Evolutionary conservation across 2,329 filamentous ascomycete genomes (phyloP), one percentile per base, ranked within the genome.

Genomic region (Epichloe sp.): DNA sequence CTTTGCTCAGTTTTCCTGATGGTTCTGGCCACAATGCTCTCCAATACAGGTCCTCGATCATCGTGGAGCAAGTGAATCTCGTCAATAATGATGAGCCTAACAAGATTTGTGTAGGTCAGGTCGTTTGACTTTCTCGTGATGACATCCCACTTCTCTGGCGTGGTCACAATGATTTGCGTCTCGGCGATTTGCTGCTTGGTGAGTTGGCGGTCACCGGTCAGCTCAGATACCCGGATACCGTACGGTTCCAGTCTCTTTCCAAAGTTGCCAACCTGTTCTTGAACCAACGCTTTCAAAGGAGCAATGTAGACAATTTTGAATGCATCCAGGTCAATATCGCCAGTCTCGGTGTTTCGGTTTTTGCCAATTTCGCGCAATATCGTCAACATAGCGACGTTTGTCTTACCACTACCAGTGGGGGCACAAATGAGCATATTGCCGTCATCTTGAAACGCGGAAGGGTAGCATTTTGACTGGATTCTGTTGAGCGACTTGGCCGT

Each of bases 291-390:
- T 66, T 98, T 98, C 53, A 98, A 68, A 0, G 93, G 93, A 34
- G 93, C 93, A 62, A 98, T 96, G 65, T 95, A 98, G 42, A 98
- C 85, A 60, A 98, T 96, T 71, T 98, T 98, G 75, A 98, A 98
- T 43, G 90, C 83, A 62, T 98, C 93, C 8, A 98, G 74, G 66
- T 95, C 88, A 56, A 98, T 93, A 54, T 94, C 86, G n/a, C 93
- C 93, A 1, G 88, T 95, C 55, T 85, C 75, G 0, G 86, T 80
- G 61, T 98, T 85, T 52, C 91, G 81, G 64, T 98, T 85, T 85
- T 97, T 98, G 54, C 93, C 93, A 63, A 98, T 89, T 66, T 98
- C 94, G 55, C 91, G 87, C 40, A 98, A 77, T 63, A 98, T 97
- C 2, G 91, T 85, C 56, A 98, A 75, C 91, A 98, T 97, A 42